A percentile compares a stretch with the other conserved stretches of the same genome.
Evolutionary conservation across 192 early-diverging fungal genomes (phyloP).

Genomic region (Coemansia furcata): DNA sequence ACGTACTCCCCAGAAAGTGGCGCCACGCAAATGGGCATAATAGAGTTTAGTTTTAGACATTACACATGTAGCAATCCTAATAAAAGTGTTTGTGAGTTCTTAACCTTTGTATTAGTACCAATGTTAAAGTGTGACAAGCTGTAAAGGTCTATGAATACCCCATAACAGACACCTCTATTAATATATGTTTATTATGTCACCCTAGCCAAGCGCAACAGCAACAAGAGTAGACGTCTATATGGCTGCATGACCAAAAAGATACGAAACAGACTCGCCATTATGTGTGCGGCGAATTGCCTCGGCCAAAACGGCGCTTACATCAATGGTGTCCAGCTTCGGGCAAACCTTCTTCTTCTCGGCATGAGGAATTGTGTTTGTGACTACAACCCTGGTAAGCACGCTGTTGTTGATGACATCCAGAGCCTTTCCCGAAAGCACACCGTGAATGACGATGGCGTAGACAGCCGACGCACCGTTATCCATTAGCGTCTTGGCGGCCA

Average conservation of each 20-base stretch:
- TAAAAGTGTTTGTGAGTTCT: no score
- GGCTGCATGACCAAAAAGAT: constrained; percentile 56
- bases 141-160: not conserved
- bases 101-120: not conserved
- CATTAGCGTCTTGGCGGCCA: constrained; percentile 84
- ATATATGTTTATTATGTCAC: not conserved
- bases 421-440: constrained; percentile 89
- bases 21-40: no score
- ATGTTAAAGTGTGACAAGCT: not conserved
- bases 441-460: constrained; percentile 96
- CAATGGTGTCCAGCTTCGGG: constrained; percentile 78
- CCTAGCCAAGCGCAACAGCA: not conserved
- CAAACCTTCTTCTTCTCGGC: constrained; percentile 76
- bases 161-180: not conserved
- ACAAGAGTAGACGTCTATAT: constrained; percentile 10
- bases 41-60: no score
- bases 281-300: constrained; percentile 75
- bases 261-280: constrained; percentile 68
- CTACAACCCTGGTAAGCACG: constrained; percentile 70
- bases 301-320: constrained; percentile 74
- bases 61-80: no score
- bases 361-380: constrained; percentile 82
- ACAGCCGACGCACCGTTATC: constrained; percentile 89
- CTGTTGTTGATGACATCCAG: constrained; percentile 83
- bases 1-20: no score